Base-by-base conservation (phyloP, 768 basidiomycete genomes). In the Pleurotus tuoliensis region DNA sequence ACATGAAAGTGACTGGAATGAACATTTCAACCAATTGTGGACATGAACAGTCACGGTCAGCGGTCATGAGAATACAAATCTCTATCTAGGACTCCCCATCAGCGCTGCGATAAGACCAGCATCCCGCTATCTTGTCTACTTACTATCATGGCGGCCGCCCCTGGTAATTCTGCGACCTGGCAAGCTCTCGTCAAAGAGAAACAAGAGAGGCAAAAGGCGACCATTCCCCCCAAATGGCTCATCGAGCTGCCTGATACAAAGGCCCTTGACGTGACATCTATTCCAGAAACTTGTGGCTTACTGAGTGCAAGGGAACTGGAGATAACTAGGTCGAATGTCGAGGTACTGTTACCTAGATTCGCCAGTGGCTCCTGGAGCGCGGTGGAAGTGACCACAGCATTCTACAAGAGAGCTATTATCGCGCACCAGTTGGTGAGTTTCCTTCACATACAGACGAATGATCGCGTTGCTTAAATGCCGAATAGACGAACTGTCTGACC, bases 401-500 rank as follows among this genome's bases (percentile, higher is more conserved):
- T 82, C 66, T 84, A 78, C 67, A 87, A 87, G 65, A 73, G 86
- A 6, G 87, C 87, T 1, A 76, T 85, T 34, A 65, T 89, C 25
- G 86, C 86, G 2, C 86, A 90, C 11, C 86, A 88, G 64, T 67
- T 88, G 27, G 84, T 86, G 61, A 60, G 75, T 63, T 41, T 47
- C 7, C 1, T 25, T 25, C 24, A 5, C 5, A 25, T 25, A 25
- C 24, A 25, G 24, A 25, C 24, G 24, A 25, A 25, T 25, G 24
- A 25, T 25, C 24, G 5, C 5, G 0, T 25, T 25, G 24, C 11
- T 34, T 12, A 8, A 48, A 16, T 8, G 7, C 5, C 41, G 18
- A 39, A 46, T 62, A 90, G 88, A 83, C 83, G 4, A 92, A 92
- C 61, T 92, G 92, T 65, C 65, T 93, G 38, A 92, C 90, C 0